Percentiles rank a stretch among this genome's conserved stretches.
Evolutionary conservation across 306 rosid genomes (phyloP).

Genomic region (Medicago lupulina): DNA sequence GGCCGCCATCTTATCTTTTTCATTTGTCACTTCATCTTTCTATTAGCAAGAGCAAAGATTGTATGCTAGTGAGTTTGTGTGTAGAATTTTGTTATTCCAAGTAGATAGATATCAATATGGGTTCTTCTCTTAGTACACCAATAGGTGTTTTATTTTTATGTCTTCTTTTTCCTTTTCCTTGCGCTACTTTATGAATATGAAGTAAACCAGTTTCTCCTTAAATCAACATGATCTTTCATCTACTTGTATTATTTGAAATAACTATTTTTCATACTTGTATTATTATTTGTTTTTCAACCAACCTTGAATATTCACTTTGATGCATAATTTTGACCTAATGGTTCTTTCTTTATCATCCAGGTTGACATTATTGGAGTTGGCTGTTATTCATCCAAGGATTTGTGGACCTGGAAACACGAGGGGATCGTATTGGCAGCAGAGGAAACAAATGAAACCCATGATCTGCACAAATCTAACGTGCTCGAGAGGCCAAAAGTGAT

Average conservation of each 20-base stretch:
- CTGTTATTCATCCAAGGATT: conserved; percentile 95
- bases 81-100: conserved; percentile 21
- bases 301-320: conserved; percentile 5
- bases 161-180: conserved; percentile 29
- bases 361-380: conserved; percentile 98
- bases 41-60: not conserved
- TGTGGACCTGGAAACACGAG: conserved; percentile 96
- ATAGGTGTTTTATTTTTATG: conserved; percentile 8
- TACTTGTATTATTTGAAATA: conserved; percentile 2
- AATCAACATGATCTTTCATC: conserved; percentile 15
- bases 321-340: conserved; percentile 20
- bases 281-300: too few relatives aligned
- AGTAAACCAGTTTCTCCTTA: conserved; percentile 34
- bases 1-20: not conserved
- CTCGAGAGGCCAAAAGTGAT: conserved; percentile 97
- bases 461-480: conserved; percentile 88
- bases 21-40: not conserved
- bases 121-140: conserved; percentile 33
- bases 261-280: conserved; percentile 9
- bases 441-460: conserved; percentile 83
- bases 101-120: conserved; percentile 13
- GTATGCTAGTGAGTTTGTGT: conserved; percentile 7
- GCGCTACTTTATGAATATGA: conserved; percentile 14
- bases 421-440: conserved; percentile 90
- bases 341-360: conserved; percentile 50